Evolutionary conservation across 2,329 filamentous ascomycete genomes (phyloP).

Genomic region (Chrysoporthe cubensis): DNA sequence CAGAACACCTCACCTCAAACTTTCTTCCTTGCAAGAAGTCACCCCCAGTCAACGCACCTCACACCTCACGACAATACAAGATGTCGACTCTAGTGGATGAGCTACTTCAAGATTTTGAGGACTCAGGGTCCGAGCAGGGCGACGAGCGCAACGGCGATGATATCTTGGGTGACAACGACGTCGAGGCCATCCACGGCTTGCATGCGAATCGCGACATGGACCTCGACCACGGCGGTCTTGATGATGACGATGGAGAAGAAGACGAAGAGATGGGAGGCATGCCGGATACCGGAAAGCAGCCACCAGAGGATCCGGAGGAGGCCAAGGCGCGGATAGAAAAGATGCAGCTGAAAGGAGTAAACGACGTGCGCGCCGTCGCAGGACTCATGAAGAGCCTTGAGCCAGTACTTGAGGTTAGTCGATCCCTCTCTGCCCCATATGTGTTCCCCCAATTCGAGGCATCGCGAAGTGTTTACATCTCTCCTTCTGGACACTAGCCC

Average conservation of each 20-base stretch:
- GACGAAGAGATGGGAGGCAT: slow-evolving; percentile 61
- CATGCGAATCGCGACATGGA: slow-evolving; percentile 54
- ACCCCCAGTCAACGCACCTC: background rate
- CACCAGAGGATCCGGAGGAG: slow-evolving; percentile 67
- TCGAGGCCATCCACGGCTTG: slow-evolving; percentile 41
- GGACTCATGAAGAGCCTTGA: slow-evolving; percentile 80
- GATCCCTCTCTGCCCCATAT: slow-evolving; percentile 20
- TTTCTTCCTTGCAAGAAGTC: background rate
- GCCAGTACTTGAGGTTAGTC: slow-evolving; percentile 79
- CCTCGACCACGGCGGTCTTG: slow-evolving; percentile 62
- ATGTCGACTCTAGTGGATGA: slow-evolving; percentile 96
- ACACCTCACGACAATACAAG: slow-evolving; percentile 29
- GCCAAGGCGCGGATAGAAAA: slow-evolving; percentile 80
- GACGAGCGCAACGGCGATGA: slow-evolving; percentile 58
- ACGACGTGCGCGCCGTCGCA: slow-evolving; percentile 80
- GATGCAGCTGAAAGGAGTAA: slow-evolving; percentile 74
- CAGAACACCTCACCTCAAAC: background rate
- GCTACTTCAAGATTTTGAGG: slow-evolving; percentile 87
- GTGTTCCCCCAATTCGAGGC: slow-evolving; percentile 29
- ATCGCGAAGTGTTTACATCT: slow-evolving; percentile 66
- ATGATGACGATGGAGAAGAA: slow-evolving; percentile 62
- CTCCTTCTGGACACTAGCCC: slow-evolving; percentile 61
- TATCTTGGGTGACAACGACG: slow-evolving; percentile 48
- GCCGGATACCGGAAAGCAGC: slow-evolving; percentile 50
- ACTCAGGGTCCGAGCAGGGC: slow-evolving; percentile 78